Base-by-base conservation (phyloP, 2,329 filamentous ascomycete species). In the Fusarium oxysporum region DNA sequence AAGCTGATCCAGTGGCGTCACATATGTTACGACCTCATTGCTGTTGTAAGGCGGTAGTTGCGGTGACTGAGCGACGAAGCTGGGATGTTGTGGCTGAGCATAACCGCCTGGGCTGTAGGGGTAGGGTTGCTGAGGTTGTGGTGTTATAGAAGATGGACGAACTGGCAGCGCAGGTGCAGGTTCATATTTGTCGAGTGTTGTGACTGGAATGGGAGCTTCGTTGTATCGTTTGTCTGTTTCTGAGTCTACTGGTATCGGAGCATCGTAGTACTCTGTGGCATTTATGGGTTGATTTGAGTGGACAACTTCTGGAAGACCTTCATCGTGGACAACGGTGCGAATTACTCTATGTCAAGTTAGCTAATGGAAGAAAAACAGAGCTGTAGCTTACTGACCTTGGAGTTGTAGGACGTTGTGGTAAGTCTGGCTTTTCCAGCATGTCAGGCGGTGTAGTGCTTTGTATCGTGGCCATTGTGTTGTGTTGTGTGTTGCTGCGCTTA, bases 1-100 rank as follows among this genome's bases (percentile, higher is more conserved):
- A 6, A 78, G 72, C 1, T 77, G 50, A 16, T 71, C 44, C 1
- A 78, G 55, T 0, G 75, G 76, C n/a, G 76, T 78, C 4, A 78
- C 73, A 4, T 65, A 59, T 11, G 51, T 58, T 3, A 70, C n/a
- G 3, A 65, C 59, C 38, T 58, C 19, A 8, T 58, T 59, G 8
- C 40, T 35, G 11, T 48, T 53, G 10, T 45, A 56, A 12, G 44
- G n/a, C 12, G 40, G 45, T n/a, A 37, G 17, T 23, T 53, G 65
- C 6, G 72, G 71, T 8, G 40, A 43, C 5, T 62, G 33, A 2
- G 40, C 28, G n/a, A 23, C 28, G 28, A 66, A 61, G 17, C n/a
- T 9, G 9, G 41, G 35, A 6, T 45, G n/a, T 17, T 44, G 65
- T 35, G 28, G 37, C 3, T 37, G 47, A 16, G 35, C 17, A 25